Percentiles rank a stretch among this genome's conserved stretches.
Evolutionary conservation across 2,329 filamentous ascomycete species (phyloP).

Genomic region (Cryphonectria nitschkei): DNA sequence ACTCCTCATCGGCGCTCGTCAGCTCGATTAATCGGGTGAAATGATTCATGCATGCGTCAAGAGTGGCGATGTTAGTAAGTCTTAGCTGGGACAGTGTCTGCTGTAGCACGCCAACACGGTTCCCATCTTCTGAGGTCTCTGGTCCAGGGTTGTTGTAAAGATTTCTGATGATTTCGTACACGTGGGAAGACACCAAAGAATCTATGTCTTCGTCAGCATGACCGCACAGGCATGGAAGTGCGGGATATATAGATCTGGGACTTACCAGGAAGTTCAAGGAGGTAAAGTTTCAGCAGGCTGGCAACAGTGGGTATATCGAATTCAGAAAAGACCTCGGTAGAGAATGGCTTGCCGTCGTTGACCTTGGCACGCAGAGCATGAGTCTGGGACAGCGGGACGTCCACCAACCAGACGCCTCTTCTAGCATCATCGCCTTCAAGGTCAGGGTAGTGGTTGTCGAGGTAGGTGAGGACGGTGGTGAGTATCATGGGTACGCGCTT

Average conservation of each 20-base stretch:
- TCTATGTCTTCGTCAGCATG: constrained; percentile 62
- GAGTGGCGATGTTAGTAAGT: constrained; percentile 96
- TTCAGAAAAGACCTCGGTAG: constrained; percentile 76
- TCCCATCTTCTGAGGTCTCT: constrained; percentile 71
- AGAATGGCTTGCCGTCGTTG: constrained; percentile 84
- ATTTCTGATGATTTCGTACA: constrained; percentile 98
- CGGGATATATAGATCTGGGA: constrained; percentile 25
- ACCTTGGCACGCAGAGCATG: constrained; percentile 82
- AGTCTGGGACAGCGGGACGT: constrained; percentile 82
- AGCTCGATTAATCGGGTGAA: constrained; percentile 96
- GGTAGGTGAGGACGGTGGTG: constrained; percentile 89
- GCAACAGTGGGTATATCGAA: constrained; percentile 96
- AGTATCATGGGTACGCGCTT: constrained; percentile 93
- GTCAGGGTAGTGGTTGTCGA: constrained; percentile 96
- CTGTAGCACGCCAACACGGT: constrained; percentile 87
- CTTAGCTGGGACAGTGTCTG: constrained; percentile 94
- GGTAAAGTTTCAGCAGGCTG: constrained; percentile 88
- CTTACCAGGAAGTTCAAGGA: constrained; percentile 90
- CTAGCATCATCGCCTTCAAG: constrained; percentile 94
- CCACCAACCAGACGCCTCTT: constrained; percentile 89
- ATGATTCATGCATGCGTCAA: constrained; percentile 97
- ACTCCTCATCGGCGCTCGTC: constrained; percentile 91
- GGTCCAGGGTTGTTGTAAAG: constrained; percentile 78
- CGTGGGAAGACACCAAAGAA: constrained; percentile 96
- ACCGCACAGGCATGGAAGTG: not conserved